Percentiles rank a stretch among this genome's conserved stretches.
Evolutionary conservation across 2,329 filamentous ascomycete species (phyloP).

Genomic region (Cyanodermella asteris): DNA sequence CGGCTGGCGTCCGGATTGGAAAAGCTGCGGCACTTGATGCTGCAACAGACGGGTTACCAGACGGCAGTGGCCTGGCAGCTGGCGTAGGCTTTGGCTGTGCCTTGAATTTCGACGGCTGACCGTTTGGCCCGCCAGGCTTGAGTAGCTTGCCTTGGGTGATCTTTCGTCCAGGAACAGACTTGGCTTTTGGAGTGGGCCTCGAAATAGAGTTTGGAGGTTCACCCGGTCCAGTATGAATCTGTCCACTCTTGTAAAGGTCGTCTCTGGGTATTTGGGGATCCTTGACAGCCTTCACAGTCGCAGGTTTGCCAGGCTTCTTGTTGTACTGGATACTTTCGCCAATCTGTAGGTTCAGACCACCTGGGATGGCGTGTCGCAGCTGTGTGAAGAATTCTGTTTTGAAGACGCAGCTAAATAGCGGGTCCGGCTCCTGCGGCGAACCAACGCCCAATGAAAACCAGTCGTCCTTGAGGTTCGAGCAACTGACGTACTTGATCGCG

Average conservation of each 20-base stretch:
- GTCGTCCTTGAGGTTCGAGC: conserved; percentile 69
- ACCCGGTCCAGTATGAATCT: conserved; percentile 67
- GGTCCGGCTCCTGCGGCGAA: conserved; percentile 79
- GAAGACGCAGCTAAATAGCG: conserved; percentile 78
- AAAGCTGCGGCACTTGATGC: conserved; percentile 10
- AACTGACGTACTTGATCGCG: conserved; percentile 68
- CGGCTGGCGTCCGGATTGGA: conserved; percentile 12
- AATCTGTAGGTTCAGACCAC: conserved; percentile 62
- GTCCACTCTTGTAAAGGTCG: conserved; percentile 85
- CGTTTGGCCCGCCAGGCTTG: conserved; percentile 67
- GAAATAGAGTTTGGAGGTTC: conserved; percentile 68
- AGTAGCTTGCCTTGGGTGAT: conserved; percentile 89
- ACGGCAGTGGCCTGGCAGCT: conserved; percentile 10
- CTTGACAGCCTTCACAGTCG: conserved; percentile 72
- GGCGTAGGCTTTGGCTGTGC: conserved; percentile 9
- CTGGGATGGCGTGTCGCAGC: conserved; percentile 57
- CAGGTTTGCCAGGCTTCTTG: conserved; percentile 90
- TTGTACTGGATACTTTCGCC: conserved; percentile 77
- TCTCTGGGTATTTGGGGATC: conserved; percentile 50
- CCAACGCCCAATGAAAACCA: conserved; percentile 89
- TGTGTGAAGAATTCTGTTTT: conserved; percentile 97
- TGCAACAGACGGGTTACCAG: conserved; percentile 10
- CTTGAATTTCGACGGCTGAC: conserved; percentile 52
- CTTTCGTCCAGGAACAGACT: conserved; percentile 65
- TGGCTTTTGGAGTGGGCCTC: conserved; percentile 65